A percentile compares a stretch with the other conserved stretches of the same genome.
Conservation (phyloP, 352 stramenopile genomes). For the Phytophthora kernoviae region DNA sequence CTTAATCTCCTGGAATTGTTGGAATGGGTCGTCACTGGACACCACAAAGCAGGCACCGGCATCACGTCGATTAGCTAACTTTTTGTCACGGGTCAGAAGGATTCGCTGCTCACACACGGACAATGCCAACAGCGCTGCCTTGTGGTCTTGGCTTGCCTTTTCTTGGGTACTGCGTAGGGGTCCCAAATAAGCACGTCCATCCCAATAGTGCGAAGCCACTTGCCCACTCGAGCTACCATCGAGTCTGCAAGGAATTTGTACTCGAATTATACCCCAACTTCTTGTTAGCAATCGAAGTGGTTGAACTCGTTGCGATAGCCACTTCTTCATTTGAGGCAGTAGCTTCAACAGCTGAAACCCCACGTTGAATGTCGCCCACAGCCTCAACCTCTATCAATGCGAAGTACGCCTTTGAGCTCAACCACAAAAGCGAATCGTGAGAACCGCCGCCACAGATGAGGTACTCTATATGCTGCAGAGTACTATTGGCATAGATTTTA, state of each 20-base stretch:
- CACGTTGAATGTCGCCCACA: constrained; percentile 43
- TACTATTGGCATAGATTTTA: constrained; percentile 48
- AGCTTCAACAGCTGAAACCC: constrained; percentile 23
- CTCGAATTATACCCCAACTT: constrained; percentile 13
- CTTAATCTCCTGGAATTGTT: constrained; percentile 82
- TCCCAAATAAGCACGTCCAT: constrained; percentile 81
- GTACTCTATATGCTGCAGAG: constrained; percentile 36
- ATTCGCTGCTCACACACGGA: constrained; percentile 73
- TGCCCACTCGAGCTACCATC: constrained; percentile 75
- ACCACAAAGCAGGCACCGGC: constrained; percentile 80
- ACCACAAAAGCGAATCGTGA: constrained; percentile 45
- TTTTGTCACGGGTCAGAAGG: constrained; percentile 77
- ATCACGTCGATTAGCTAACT: constrained; percentile 65
- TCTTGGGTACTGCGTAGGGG: constrained; percentile 33
- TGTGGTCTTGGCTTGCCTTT: constrained; percentile 44
- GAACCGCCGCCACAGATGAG: constrained; percentile 58
- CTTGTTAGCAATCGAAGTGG: background rate
- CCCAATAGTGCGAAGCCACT: constrained; percentile 78
- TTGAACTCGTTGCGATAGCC: background rate
- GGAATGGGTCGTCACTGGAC: constrained; percentile 65
- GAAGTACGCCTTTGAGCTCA: constrained; percentile 51
- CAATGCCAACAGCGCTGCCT: constrained; percentile 48
- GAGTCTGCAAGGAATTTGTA: constrained; percentile 79
- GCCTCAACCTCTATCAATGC: constrained; percentile 37
- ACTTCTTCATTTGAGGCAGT: background rate